Base-by-base conservation (phyloP, 2,329 filamentous ascomycete genomes). In the Penicillium olsonii region DNA sequence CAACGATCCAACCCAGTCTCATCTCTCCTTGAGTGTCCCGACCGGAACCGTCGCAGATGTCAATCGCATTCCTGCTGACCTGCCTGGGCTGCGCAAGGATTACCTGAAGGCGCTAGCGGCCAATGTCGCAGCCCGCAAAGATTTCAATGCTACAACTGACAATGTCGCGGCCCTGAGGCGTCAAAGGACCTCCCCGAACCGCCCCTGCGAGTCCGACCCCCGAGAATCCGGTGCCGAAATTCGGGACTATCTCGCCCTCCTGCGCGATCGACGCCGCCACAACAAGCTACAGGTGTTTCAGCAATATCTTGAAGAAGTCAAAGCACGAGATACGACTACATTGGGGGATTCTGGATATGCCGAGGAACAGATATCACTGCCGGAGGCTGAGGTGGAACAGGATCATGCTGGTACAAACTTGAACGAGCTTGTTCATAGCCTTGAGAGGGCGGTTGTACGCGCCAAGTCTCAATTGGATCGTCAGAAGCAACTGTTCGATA, bases 241-340 rank as follows among this genome's bases (percentile, higher is more conserved):
- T 31, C 61, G 66, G 42, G 61, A 68, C 33, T 79, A 80, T 55
- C 64, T 78, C 12, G 52, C 64, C 17, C 66, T 80, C 15, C 67
- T 79, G 18, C 75, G 70, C 33, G 73, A 77, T 50, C 74, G 75
- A 29, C 70, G 71, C 14, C 70, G 69, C n/a, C 68, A 73, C 54
- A 66, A 68, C 40, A 77, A 76, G 50, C 63, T 80, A 2, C 70
- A 75, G 42, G 67, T 78, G 15, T 74, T 79, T 26, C 71, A 76
- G 42, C 68, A 72, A 19, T 72, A 76, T 38, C 56, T 80, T 5
- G 69, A 74, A 20, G 69, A 74, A 39, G 64, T 76, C 4, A 66
- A 68, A 41, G 44, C 48, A n/a, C 66, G 64, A 26, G 60, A 67
- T 24, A 50, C 46, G 8, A 50, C 48, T 4, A 41, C 45, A 14